Percentiles rank a stretch among this genome's conserved stretches.
These are phyloP conservation scores for Microsporum canis DNA, from an alignment of 2,329 filamentous ascomycete genomes.

Conservation along the genomic window DNA sequence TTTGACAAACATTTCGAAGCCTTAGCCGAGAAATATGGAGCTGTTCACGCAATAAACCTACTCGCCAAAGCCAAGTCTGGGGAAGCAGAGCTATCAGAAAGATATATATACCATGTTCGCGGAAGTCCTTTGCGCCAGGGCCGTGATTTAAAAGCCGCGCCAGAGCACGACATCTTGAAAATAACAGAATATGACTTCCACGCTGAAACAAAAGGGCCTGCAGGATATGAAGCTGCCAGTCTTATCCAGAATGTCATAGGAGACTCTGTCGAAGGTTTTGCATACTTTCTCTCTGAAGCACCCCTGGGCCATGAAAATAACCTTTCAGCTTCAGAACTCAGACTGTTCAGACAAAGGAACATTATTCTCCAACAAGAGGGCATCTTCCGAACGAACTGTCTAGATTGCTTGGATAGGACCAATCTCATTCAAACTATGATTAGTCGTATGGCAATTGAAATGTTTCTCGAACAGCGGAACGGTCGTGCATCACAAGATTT, in stretches of 20 bases:
- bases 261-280: conserved; percentile 71
- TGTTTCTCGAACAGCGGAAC: conserved; percentile 63
- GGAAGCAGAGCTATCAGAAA: conserved; percentile 69
- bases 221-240: conserved; percentile 82
- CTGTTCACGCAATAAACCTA: conserved; percentile 84
- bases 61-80: conserved; percentile 81
- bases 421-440: conserved; percentile 95
- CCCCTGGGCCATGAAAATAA: conserved; percentile 24
- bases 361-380: conserved; percentile 84
- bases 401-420: conserved; percentile 91
- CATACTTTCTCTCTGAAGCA: conserved; percentile 79
- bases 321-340: background rate
- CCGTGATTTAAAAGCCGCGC: conserved; percentile 40
- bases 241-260: conserved; percentile 70
- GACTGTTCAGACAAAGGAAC: conserved; percentile 23
- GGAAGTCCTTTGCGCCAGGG: conserved; percentile 58
- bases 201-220: conserved; percentile 75
- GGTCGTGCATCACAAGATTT: conserved; percentile 66
- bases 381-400: conserved; percentile 89
- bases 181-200: conserved; percentile 94
- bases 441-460: conserved; percentile 81
- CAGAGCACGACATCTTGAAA: conserved; percentile 62
- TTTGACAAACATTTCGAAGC: conserved; percentile 91
- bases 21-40: conserved; percentile 77
- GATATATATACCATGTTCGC: conserved; percentile 66